Conservation (phyloP, 163 green algal species). For the Scenedesmus sp. region DNA sequence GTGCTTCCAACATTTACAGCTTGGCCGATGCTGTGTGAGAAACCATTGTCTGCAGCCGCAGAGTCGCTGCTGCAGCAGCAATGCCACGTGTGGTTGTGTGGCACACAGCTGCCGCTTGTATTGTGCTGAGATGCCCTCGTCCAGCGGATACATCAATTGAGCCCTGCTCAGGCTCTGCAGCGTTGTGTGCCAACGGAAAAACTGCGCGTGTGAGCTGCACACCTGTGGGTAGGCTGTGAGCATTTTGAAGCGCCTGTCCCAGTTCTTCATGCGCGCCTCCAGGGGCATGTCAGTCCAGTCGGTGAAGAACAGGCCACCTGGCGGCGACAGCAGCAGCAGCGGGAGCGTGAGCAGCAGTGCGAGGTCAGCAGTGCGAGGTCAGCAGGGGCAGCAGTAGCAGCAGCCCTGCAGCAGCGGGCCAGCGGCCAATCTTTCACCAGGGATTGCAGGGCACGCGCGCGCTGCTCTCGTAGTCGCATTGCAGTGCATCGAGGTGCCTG, state of each 20-base stretch:
- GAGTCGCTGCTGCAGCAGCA: no score
- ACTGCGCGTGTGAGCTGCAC: neutral
- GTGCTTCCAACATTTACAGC: no score
- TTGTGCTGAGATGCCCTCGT: no score
- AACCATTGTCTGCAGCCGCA: no score
- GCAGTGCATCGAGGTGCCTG: no score
- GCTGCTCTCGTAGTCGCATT: no score
- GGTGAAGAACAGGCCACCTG: conserved; percentile 81
- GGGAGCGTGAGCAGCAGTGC: neutral
- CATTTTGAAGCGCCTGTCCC: conserved; percentile 72
- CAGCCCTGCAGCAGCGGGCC: neutral
- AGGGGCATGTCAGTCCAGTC: conserved; percentile 68
- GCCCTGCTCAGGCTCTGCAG: no score
- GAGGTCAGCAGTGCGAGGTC: neutral
- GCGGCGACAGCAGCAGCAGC: neutral
- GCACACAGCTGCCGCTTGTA: no score
- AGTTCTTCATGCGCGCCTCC: conserved; percentile 60
- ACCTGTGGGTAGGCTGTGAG: conserved; percentile 77
- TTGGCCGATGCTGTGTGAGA: no score
- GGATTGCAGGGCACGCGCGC: neutral
- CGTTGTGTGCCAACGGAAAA: no score
- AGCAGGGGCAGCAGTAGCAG: neutral
- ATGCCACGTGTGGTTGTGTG: no score
- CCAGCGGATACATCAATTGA: no score
- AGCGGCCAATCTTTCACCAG: neutral